Conservation (phyloP, 208 protist genomes). For the Leishmania tropica region DNA sequence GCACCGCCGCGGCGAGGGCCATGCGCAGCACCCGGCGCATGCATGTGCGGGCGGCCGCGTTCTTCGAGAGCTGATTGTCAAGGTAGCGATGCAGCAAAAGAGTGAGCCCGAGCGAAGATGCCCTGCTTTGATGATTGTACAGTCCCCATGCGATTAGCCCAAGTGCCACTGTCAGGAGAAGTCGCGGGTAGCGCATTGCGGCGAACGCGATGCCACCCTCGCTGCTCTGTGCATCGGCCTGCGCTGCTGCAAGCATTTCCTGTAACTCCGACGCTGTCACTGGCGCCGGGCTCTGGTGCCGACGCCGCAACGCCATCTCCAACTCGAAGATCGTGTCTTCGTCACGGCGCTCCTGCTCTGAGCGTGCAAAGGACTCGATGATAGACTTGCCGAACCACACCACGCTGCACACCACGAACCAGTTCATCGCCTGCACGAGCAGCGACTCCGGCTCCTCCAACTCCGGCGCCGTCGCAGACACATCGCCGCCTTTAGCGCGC, state of each 20-base stretch:
- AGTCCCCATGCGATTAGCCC: slow-evolving; percentile 33
- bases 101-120: slow-evolving; percentile 39
- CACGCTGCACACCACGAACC: slow-evolving; percentile 66
- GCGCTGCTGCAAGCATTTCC: slow-evolving; percentile 11
- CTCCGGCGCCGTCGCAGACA: slow-evolving; percentile 7
- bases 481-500: slow-evolving; percentile 36
- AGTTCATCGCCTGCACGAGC: slow-evolving; percentile 50
- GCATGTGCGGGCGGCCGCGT: slow-evolving; percentile 36
- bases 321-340: slow-evolving; percentile 31
- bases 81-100: slow-evolving; percentile 54
- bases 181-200: slow-evolving; percentile 10
- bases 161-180: slow-evolving; percentile 5
- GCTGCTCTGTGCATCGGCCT: slow-evolving; percentile 14
- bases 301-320: slow-evolving; percentile 20
- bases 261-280: slow-evolving; percentile 15
- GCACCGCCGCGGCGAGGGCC: slow-evolving; percentile 31
- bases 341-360: slow-evolving; percentile 65
- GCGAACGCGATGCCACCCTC: background rate
- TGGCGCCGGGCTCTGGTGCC: slow-evolving; percentile 7
- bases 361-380: slow-evolving; percentile 80
- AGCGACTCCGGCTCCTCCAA: slow-evolving; percentile 34
- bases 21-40: slow-evolving; percentile 36
- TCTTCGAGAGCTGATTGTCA: slow-evolving; percentile 33
- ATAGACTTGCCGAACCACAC: slow-evolving; percentile 88
- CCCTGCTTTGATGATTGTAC: slow-evolving; percentile 23